Conservation (phyloP, 768 basidiomycete genomes). For the Boletellus emodensis region DNA sequence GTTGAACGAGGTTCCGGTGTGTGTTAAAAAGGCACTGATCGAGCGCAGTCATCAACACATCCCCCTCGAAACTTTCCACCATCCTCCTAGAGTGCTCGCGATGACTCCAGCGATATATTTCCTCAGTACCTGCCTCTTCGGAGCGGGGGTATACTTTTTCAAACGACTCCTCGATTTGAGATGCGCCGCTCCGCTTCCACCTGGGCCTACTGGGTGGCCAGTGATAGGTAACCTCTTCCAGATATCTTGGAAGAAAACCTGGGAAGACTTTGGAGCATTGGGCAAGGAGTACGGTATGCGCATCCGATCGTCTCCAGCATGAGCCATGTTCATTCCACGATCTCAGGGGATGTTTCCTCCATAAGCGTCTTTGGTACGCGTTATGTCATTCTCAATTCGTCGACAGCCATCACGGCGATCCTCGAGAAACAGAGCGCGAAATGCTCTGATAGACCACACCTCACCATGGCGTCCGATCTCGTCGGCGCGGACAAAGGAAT, state of each 20-base stretch:
- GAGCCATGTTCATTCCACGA: slow-evolving; percentile 9
- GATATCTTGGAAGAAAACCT: slow-evolving; percentile 47
- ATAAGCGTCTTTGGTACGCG: slow-evolving; percentile 39
- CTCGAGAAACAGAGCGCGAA: slow-evolving; percentile 51
- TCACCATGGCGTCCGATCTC: slow-evolving; percentile 19
- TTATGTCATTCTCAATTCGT: slow-evolving; percentile 48
- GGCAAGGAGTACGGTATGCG: slow-evolving; percentile 48
- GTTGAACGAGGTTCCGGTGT: too few species aligned
- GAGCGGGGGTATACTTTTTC: slow-evolving; percentile 9
- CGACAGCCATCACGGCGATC: slow-evolving; percentile 42
- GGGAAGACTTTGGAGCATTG: slow-evolving; percentile 52
- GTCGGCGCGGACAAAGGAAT: slow-evolving; percentile 12
- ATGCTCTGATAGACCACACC: slow-evolving; percentile 36
- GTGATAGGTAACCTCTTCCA: slow-evolving; percentile 52
- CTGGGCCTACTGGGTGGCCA: slow-evolving; percentile 29
- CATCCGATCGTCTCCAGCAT: background rate
- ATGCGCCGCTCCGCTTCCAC: slow-evolving; percentile 9
- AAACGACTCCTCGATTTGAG: slow-evolving; percentile 1
- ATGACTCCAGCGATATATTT: slow-evolving; percentile 1
- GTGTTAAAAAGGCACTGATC: too few species aligned
- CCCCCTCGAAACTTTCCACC: too few species aligned
- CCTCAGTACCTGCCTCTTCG: slow-evolving; percentile 14
- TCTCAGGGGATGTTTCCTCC: slow-evolving; percentile 18
- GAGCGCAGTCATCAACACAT: too few species aligned
- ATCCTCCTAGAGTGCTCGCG: background rate